Percentiles rank a stretch among this genome's conserved stretches.
These are phyloP conservation scores for Fusarium keratoplasticum DNA, from an alignment of 2,329 filamentous ascomycete genomes.

Conservation along the genomic window DNA sequence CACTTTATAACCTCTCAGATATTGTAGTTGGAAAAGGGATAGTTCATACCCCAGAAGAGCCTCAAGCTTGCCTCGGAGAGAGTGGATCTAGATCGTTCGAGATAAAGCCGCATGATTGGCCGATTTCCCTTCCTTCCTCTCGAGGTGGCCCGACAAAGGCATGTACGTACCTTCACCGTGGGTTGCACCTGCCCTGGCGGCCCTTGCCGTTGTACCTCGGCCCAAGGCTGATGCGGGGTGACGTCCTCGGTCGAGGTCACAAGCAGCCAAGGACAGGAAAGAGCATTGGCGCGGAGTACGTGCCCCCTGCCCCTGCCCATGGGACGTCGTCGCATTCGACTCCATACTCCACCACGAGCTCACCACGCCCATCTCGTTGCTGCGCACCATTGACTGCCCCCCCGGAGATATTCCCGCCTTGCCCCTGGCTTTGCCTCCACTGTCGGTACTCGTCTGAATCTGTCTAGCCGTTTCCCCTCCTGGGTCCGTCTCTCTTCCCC, in stretches of 20 bases:
- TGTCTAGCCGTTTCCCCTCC: not conserved
- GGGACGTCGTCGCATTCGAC: not conserved
- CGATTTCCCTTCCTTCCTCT: not conserved
- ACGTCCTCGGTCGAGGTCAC: constrained; percentile 34
- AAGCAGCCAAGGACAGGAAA: constrained; percentile 17
- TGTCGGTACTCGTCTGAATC: not conserved
- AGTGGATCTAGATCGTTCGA: constrained; percentile 8
- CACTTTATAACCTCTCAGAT: not conserved
- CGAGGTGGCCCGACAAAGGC: not conserved
- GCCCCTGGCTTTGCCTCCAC: constrained; percentile 5
- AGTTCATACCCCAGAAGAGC: constrained; percentile 26
- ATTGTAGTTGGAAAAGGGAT: not conserved
- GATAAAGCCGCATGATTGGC: constrained; percentile 9
- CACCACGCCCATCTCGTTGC: not conserved
- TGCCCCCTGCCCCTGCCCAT: not conserved
- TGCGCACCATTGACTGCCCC: not conserved
- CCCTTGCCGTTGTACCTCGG: constrained; percentile 39
- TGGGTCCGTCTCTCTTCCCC: not conserved
- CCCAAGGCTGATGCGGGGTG: constrained; percentile 44
- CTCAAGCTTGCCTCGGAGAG: constrained; percentile 33
- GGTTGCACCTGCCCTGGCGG: constrained; percentile 17
- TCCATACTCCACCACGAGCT: not conserved
- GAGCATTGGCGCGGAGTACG: not conserved
- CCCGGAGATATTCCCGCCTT: not conserved
- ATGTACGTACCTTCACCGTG: not conserved